These are phyloP conservation scores for Cryptosporidium viatorum DNA, from an alignment of 169 alveolate species.

Conservation along the genomic window DNA sequence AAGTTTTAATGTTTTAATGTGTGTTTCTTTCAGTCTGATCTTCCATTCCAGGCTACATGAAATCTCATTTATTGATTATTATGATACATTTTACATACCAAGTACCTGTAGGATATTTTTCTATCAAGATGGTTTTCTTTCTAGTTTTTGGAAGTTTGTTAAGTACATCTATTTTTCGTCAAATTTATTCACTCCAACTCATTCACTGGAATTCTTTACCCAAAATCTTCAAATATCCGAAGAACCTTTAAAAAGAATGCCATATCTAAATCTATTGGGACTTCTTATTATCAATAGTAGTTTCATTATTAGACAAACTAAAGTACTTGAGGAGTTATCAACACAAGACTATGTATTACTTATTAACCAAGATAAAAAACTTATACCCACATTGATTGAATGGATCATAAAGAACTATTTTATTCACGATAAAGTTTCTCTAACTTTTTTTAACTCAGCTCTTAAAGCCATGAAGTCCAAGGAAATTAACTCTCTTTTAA, in stretches of 20 bases:
- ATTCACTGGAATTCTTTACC: background rate
- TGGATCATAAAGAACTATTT: slow-evolving; percentile 21
- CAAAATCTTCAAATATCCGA: background rate
- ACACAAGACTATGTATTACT: slow-evolving; percentile 1
- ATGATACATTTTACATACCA: slow-evolving; percentile 9
- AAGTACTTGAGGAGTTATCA: background rate
- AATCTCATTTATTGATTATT: slow-evolving; percentile 5
- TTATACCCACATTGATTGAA: background rate
- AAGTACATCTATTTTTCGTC: background rate
- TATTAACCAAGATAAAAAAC: background rate
- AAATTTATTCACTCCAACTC: background rate
- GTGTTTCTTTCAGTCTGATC: slow-evolving; percentile 36
- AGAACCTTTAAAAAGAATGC: background rate
- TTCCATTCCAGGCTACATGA: slow-evolving; percentile 48
- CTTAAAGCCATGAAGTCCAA: background rate
- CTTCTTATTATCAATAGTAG: background rate
- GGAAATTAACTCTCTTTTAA: background rate
- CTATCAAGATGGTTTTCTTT: slow-evolving; percentile 1
- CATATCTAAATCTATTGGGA: slow-evolving; percentile 16
- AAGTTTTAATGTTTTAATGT: background rate
- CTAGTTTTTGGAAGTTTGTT: slow-evolving; percentile 6
- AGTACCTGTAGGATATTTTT: slow-evolving; percentile 5
- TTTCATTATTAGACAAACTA: background rate
- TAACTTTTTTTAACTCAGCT: background rate
- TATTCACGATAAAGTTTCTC: background rate